Evolutionary conservation across 805 yeast genomes (phyloP).

Genomic region (Zygotorulaspora florentina): DNA sequence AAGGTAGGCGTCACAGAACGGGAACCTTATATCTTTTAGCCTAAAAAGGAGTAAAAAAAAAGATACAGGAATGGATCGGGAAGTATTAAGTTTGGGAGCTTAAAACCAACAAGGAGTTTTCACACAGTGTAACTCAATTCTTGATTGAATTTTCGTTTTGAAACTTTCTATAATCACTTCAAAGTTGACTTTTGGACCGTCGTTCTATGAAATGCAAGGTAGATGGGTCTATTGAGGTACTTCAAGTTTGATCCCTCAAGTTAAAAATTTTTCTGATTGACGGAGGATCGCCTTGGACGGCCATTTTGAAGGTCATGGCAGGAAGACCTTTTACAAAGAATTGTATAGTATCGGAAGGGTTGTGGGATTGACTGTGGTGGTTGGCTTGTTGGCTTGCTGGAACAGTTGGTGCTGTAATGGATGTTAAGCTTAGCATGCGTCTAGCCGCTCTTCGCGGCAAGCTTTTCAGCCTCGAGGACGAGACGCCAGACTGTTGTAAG

Average conservation of each 20-base stretch:
- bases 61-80: neutral
- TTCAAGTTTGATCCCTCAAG: neutral
- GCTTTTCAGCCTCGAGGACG: neutral
- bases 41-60: neutral
- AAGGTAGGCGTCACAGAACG: neutral
- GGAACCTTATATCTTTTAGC: neutral
- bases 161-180: neutral
- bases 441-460: no score
- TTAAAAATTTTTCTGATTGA: neutral
- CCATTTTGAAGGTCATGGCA: neutral
- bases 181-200: slow-evolving; percentile 1
- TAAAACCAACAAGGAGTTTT: neutral
- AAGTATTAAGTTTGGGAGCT: neutral
- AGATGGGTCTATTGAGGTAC: neutral
- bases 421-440: neutral
- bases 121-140: neutral
- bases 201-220: neutral
- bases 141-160: neutral
- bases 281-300: slow-evolving; percentile 1
- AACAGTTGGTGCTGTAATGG: neutral
- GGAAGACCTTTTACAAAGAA: neutral
- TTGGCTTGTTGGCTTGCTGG: neutral
- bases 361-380: neutral
- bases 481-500: neutral
- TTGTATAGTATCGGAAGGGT: neutral